A percentile compares a stretch with the other conserved stretches of the same genome.
Evolutionary conservation across 2,329 filamentous ascomycete genomes (phyloP).

Genomic region (Dendryphion nanum): DNA sequence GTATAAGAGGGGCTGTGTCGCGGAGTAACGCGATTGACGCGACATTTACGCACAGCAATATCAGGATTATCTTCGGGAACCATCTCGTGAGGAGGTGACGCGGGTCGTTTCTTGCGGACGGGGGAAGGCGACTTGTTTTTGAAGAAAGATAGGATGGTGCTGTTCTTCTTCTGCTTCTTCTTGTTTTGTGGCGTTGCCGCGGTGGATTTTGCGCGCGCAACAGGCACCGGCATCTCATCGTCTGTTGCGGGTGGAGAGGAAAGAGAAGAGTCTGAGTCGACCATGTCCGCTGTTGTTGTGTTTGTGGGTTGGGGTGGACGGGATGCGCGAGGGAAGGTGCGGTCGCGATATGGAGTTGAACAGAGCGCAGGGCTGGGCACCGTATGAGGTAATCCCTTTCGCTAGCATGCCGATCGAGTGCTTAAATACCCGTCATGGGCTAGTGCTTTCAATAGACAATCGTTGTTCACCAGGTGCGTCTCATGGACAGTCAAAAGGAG

Average conservation of each 20-base stretch:
- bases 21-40: constrained; percentile 39
- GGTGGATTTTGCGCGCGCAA: constrained; percentile 19
- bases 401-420: constrained; percentile 24
- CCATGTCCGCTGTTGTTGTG: constrained; percentile 42
- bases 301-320: constrained; percentile 17
- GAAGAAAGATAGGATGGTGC: constrained; percentile 37
- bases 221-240: constrained; percentile 49
- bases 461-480: too few relatives aligned
- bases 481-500: too few relatives aligned
- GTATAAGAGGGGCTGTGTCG: constrained; percentile 17
- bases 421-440: too few relatives aligned
- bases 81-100: constrained; percentile 88
- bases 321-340: constrained; percentile 16
- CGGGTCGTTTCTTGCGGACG: constrained; percentile 70
- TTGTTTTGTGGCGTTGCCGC: constrained; percentile 27
- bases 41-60: constrained; percentile 73
- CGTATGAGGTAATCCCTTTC: constrained; percentile 37
- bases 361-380: constrained; percentile 25
- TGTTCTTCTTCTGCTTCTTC: constrained; percentile 30
- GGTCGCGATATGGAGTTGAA: constrained; percentile 18
- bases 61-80: constrained; percentile 86
- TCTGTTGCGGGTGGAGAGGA: constrained; percentile 60
- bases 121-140: constrained; percentile 41
- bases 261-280: constrained; percentile 57
- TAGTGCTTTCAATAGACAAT: too few relatives aligned